Evolutionary conservation across 495 filamentous ascomycete genomes (phyloP).

Genomic region (Hypomontagnella monticulosa): DNA sequence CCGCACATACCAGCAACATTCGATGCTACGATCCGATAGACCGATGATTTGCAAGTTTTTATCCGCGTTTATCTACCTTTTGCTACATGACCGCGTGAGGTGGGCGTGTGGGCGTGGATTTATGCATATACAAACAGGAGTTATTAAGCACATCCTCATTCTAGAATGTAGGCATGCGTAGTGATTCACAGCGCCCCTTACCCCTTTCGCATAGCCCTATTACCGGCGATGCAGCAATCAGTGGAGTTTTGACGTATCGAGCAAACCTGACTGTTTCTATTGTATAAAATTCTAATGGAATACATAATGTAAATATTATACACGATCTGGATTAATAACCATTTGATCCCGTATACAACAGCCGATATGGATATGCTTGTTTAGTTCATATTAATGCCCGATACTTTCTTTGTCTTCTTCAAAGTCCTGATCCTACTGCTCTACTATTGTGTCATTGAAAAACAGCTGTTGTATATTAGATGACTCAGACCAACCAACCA

Average conservation of each 20-base stretch:
- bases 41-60: slow-evolving; percentile 10
- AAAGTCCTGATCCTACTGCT: too few relatives aligned
- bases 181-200: slow-evolving; percentile 33
- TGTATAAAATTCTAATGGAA: not conserved
- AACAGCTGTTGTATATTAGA: too few relatives aligned
- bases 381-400: too few relatives aligned
- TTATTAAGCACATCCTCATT: slow-evolving; percentile 34
- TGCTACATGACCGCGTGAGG: slow-evolving; percentile 6
- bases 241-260: slow-evolving; percentile 14
- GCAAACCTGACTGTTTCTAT: not conserved
- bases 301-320: not conserved
- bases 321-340: too few relatives aligned
- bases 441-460: too few relatives aligned
- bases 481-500: too few relatives aligned
- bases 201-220: slow-evolving; percentile 24
- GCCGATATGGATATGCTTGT: too few relatives aligned
- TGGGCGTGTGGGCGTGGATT: not conserved
- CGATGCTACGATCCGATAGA: slow-evolving; percentile 29
- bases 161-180: slow-evolving; percentile 36
- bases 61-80: slow-evolving; percentile 32
- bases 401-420: too few relatives aligned
- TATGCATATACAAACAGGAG: too few relatives aligned
- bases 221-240: slow-evolving; percentile 12
- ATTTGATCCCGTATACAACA: too few relatives aligned
- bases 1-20: slow-evolving; percentile 31